phyloP scores from a whole-genome alignment of 176 grass and related monocot species.

The Dendrocalamus sinicus region DNA sequence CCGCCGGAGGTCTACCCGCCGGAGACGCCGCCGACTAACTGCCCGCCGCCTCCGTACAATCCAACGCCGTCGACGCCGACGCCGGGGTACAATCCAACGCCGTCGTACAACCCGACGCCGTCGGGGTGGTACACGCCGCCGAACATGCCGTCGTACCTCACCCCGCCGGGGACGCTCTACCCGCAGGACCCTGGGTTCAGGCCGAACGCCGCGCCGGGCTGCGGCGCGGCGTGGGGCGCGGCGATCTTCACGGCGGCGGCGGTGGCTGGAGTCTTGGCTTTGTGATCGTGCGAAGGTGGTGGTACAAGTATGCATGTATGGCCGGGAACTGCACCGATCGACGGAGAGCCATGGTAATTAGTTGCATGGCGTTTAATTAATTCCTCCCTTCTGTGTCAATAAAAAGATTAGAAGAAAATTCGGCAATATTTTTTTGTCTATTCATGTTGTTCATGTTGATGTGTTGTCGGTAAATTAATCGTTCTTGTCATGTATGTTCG shows the following conservation, averaged over 20 bases:
- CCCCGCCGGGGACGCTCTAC: constrained; percentile 63
- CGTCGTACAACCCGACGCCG: constrained; percentile 42
- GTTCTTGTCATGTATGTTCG: constrained; percentile 43
- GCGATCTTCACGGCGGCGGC: not conserved
- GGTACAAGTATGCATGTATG: too few relatives aligned
- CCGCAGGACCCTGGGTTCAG: constrained; percentile 66
- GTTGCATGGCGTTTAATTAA: constrained; percentile 14
- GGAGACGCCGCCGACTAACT: constrained; percentile 27
- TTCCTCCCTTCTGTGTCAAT: constrained; percentile 18
- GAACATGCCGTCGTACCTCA: constrained; percentile 55
- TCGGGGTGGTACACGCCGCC: constrained; percentile 56
- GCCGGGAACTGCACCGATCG: constrained; percentile 17
- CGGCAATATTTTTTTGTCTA: constrained; percentile 9
- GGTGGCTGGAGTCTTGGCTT: constrained; percentile 29
- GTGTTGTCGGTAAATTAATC: constrained; percentile 5
- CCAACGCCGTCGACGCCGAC: constrained; percentile 28
- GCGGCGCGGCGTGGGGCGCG: not conserved
- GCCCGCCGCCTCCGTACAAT: constrained; percentile 57
- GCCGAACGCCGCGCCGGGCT: constrained; percentile 39
- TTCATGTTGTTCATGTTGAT: constrained; percentile 39
- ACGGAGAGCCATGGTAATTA: not conserved
- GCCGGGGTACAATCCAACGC: constrained; percentile 2
- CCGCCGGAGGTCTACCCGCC: constrained; percentile 38
- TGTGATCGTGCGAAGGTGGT: constrained; percentile 43
- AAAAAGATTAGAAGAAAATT: constrained; percentile 46